These are phyloP conservation scores for Periconia sp. DNA, from an alignment of 2,329 filamentous ascomycete genomes.

Conservation along the genomic window DNA sequence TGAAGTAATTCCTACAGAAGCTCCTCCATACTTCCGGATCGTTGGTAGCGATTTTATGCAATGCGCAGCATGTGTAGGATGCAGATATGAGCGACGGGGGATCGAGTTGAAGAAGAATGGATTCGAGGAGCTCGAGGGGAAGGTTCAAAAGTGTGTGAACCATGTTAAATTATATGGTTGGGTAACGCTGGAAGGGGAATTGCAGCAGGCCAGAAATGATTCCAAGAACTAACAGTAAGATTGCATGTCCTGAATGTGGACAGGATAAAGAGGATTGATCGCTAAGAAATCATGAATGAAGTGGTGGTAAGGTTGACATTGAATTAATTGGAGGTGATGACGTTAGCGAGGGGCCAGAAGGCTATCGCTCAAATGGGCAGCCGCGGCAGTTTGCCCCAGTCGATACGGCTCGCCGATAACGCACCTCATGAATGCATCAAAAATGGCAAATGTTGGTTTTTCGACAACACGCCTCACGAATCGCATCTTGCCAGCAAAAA, in stretches of 20 bases:
- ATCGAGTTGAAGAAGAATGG: slow-evolving; percentile 68
- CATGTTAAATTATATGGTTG: slow-evolving; percentile 9
- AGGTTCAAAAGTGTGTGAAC: slow-evolving; percentile 45
- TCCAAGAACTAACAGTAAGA: too few species aligned
- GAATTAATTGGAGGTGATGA: slow-evolving; percentile 8
- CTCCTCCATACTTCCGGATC: slow-evolving; percentile 78
- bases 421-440: slow-evolving; percentile 6
- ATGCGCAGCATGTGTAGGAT: slow-evolving; percentile 63
- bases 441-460: not conserved
- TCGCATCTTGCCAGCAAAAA: too few species aligned
- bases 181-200: too few species aligned
- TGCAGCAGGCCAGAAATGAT: too few species aligned
- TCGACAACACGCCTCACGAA: too few species aligned
- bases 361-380: slow-evolving; percentile 8
- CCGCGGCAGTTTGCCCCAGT: slow-evolving; percentile 1
- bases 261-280: too few species aligned
- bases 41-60: slow-evolving; percentile 66
- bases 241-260: too few species aligned
- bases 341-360: not conserved
- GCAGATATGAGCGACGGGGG: slow-evolving; percentile 54
- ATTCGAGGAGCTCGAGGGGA: slow-evolving; percentile 83
- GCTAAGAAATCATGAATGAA: too few species aligned
- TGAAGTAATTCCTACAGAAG: slow-evolving; percentile 70
- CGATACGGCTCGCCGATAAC: slow-evolving; percentile 10
- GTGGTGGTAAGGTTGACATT: too few species aligned